Base-by-base conservation (phyloP, 495 filamentous ascomycete genomes). In the Rhypophila decipiens region DNA sequence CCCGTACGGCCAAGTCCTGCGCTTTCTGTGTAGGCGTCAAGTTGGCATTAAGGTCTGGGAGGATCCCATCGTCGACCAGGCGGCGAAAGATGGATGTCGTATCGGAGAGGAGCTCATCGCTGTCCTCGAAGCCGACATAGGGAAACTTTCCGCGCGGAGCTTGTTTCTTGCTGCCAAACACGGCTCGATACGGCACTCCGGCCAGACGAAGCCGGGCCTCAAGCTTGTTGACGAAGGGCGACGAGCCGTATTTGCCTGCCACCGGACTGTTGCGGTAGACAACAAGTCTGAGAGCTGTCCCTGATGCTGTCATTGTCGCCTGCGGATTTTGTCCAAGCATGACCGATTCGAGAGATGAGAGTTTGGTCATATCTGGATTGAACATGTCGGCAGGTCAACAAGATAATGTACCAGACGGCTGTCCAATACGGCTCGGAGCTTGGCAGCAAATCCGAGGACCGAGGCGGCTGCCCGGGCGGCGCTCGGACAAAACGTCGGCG, bases 151-250 rank as follows among this genome's bases (percentile, higher is more conserved):
- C 77, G 21, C 61, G 69, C 0, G 82, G 81, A 1, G 63, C 73
- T n/a, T 59, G 50, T 18, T 29, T 34, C 0, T 61, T 39, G 0
- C 72, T 75, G 0, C 80, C 82, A 0, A 46, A 24, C 0, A 67
- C 72, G 3, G 55, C 50, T 2, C 37, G 44, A 60, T 86, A 85
- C 0, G 62, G 36, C 11, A 83, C 34, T 0, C 60, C 60, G 4
- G 63, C 69, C 44, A 82, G 71, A 19, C 82, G 80, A 7, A 86
- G 67, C 1, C 79, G 80, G 20, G 75, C 66, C 52, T 86, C 82
- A 44, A 85, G 71, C 59, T 85, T 86, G 29, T 56, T 78, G 41
- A 81, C 79, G 53, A 82, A 85, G 17, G 83, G 80, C 0, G 82
- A 85, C 78, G 78, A 82, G 46, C 72, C 68, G 53, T 83, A 73